Conservation (phyloP, 352 stramenopile genomes). For the Phytophthora macrochlamydospora region DNA sequence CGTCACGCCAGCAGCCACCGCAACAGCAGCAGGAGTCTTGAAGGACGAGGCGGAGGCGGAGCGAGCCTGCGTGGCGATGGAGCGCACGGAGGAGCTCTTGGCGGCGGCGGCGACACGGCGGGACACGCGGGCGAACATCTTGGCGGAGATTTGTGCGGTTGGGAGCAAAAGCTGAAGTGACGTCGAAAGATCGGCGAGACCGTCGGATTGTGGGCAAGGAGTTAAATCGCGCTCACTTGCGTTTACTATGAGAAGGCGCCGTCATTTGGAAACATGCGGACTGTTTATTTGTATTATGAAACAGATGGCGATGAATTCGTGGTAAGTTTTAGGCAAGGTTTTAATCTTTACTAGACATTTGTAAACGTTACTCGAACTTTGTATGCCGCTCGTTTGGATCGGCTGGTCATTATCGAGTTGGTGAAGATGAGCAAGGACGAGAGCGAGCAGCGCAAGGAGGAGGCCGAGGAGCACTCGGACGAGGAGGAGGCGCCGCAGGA, state of each 20-base stretch:
- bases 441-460: conserved; percentile 18
- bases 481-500: conserved; percentile 64
- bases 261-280: too few relatives aligned
- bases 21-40: conserved; percentile 36
- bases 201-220: conserved; percentile 17
- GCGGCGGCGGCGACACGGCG: conserved; percentile 66
- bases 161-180: conserved; percentile 44
- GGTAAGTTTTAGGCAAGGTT: too few relatives aligned
- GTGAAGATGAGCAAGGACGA: neutral
- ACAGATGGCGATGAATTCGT: too few relatives aligned
- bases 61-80: conserved; percentile 62
- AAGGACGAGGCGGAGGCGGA: conserved; percentile 36
- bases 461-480: conserved; percentile 38
- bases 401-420: neutral
- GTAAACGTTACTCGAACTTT: too few relatives aligned
- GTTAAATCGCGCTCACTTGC: neutral
- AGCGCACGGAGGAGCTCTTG: conserved; percentile 59
- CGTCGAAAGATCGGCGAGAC: conserved; percentile 11
- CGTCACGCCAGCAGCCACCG: conserved; percentile 47
- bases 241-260: too few relatives aligned
- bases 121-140: conserved; percentile 76
- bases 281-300: too few relatives aligned
- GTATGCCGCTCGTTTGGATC: conserved; percentile 32
- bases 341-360: too few relatives aligned
- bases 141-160: conserved; percentile 24